These are phyloP conservation scores for Oehlia diaphana DNA, from an alignment of 192 early-diverging fungal species.

Conservation along the genomic window DNA sequence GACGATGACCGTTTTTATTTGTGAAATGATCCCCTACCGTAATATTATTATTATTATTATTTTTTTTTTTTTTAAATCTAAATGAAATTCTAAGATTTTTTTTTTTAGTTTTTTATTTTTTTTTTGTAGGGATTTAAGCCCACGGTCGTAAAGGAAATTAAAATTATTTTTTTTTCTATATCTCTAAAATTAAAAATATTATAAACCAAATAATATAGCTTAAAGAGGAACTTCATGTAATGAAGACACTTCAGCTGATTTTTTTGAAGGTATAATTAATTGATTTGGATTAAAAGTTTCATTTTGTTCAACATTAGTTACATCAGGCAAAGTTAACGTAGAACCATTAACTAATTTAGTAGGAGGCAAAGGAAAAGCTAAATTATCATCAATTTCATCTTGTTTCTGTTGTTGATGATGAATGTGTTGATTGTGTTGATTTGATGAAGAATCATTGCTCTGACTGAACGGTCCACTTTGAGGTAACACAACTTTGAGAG, in stretches of 20 bases:
- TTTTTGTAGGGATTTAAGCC: too few species aligned
- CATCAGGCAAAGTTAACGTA: background rate
- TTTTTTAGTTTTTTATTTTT: too few species aligned
- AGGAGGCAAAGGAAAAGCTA: background rate
- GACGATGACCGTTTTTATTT: too few species aligned
- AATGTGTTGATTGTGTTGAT: background rate
- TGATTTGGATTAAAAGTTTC: background rate
- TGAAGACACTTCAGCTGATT: background rate
- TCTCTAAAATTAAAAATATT: background rate
- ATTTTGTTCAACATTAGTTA: background rate
- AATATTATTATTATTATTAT: too few species aligned
- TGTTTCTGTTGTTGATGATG: background rate
- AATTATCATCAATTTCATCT: background rate
- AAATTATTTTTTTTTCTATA: background rate
- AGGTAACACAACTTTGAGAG: background rate
- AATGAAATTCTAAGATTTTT: too few species aligned
- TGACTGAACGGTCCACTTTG: background rate
- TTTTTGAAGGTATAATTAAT: background rate
- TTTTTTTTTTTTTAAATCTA: too few species aligned
- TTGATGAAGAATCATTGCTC: background rate
- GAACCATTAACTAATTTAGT: background rate
- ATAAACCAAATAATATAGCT: background rate
- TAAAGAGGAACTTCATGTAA: conserved; percentile 14
- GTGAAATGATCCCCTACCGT: too few species aligned
- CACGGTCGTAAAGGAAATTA: background rate